These are phyloP conservation scores for Quambalaria eucalypti DNA, from an alignment of 1,284 basidiomycete species.

Conservation along the genomic window DNA sequence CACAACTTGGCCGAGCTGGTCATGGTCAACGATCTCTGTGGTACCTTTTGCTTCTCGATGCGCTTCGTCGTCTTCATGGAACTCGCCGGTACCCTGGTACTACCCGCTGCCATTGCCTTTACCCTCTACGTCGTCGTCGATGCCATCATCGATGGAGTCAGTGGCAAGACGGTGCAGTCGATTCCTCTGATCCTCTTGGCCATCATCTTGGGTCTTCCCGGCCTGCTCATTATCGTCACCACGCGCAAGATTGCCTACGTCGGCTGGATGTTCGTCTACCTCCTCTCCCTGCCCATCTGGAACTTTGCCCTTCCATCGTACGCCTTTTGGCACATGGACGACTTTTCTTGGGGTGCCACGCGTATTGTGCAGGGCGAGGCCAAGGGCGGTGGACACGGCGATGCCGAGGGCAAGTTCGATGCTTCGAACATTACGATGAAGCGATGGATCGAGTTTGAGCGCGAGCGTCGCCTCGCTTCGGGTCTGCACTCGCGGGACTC, in stretches of 20 bases:
- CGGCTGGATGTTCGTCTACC: conserved; percentile 51
- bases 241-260: conserved; percentile 49
- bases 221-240: conserved; percentile 50
- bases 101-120: conserved; percentile 51
- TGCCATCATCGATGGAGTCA: conserved; percentile 32
- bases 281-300: conserved; percentile 50
- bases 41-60: conserved; percentile 52
- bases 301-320: conserved; percentile 48
- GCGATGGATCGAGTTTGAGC: conserved; percentile 95
- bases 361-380: conserved; percentile 45
- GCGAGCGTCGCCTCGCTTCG: conserved; percentile 84
- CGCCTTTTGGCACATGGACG: conserved; percentile 49
- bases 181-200: conserved; percentile 46
- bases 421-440: conserved; percentile 96
- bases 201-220: conserved; percentile 50
- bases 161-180: conserved; percentile 11
- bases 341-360: conserved; percentile 49
- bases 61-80: conserved; percentile 50
- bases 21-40: conserved; percentile 50
- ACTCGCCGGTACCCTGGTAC: conserved; percentile 49
- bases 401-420: conserved; percentile 74
- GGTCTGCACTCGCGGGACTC: conserved; percentile 77
- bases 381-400: conserved; percentile 39
- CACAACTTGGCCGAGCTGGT: conserved; percentile 51
- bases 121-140: conserved; percentile 47